These are phyloP conservation scores for Leptographium wingfieldii DNA, from an alignment of 2,329 filamentous ascomycete species.

Conservation along the genomic window DNA sequence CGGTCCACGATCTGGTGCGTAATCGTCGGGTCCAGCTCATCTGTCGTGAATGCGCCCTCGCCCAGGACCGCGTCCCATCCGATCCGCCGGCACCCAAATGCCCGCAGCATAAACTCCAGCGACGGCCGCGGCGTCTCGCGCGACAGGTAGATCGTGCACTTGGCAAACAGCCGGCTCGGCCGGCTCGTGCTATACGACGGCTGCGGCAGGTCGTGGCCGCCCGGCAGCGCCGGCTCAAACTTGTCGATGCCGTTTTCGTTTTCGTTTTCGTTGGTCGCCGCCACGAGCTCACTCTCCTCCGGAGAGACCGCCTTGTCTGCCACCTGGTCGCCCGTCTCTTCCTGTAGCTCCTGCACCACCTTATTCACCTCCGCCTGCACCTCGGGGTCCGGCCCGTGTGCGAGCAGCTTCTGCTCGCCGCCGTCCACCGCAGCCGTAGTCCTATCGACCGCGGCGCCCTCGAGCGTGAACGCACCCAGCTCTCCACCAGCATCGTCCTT, in stretches of 20 bases:
- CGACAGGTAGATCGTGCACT: constrained; percentile 84
- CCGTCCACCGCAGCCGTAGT: constrained; percentile 29
- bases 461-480: constrained; percentile 79
- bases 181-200: constrained; percentile 55
- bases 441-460: constrained; percentile 44
- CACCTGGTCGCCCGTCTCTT: constrained; percentile 39
- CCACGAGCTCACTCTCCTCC: constrained; percentile 22
- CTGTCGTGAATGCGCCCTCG: constrained; percentile 80
- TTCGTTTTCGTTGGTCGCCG: constrained; percentile 28
- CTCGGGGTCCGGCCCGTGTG: constrained; percentile 45
- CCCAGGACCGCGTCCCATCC: constrained; percentile 89
- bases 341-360: constrained; percentile 53
- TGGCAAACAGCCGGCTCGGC: constrained; percentile 66
- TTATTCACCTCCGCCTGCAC: constrained; percentile 57
- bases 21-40: constrained; percentile 77
- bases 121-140: constrained; percentile 85
- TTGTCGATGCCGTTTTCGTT: constrained; percentile 61
- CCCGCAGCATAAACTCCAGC: constrained; percentile 82
- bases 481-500: constrained; percentile 87
- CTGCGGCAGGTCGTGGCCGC: constrained; percentile 77
- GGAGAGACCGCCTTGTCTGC: constrained; percentile 22
- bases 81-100: constrained; percentile 91
- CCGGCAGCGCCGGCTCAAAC: constrained; percentile 73
- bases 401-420: constrained; percentile 25
- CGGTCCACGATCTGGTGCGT: constrained; percentile 96